Conservation (phyloP, 495 filamentous ascomycete genomes). For the Copromyces sp. region DNA sequence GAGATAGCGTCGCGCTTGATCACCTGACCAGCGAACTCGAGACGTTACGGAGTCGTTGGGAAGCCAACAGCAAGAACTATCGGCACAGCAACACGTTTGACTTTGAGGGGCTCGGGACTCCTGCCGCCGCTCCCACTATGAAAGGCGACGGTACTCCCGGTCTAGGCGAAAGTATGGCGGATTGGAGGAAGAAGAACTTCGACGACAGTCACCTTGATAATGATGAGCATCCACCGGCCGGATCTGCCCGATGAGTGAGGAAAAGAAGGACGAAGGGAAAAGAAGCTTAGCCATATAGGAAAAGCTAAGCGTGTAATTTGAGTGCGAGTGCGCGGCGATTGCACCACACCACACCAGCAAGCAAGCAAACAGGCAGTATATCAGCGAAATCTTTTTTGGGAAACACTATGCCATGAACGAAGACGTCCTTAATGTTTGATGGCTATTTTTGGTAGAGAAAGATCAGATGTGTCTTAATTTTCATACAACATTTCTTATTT, state of each 20-base stretch:
- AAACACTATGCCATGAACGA: background rate
- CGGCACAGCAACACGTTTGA: conserved; percentile 79
- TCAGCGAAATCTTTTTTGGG: background rate
- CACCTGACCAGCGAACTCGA: conserved; percentile 88
- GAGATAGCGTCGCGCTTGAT: conserved; percentile 81
- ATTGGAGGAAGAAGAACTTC: conserved; percentile 58
- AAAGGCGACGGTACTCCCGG: conserved; percentile 41
- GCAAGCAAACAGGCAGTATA: background rate
- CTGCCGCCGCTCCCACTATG: background rate
- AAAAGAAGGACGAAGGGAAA: background rate
- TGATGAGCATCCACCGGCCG: conserved; percentile 1
- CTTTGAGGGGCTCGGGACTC: conserved; percentile 49
- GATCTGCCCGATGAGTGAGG: background rate
- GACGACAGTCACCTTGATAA: conserved; percentile 34
- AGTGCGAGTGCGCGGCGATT: background rate
- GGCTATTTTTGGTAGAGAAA: background rate
- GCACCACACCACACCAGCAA: background rate
- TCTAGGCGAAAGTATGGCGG: conserved; percentile 59
- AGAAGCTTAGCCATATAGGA: background rate
- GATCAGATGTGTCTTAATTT: background rate
- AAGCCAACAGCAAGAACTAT: conserved; percentile 89
- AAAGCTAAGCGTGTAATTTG: background rate
- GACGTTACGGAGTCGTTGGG: conserved; percentile 80
- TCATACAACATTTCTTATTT: background rate
- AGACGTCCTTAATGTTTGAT: background rate